Conservation (phyloP, 108 stramenopile species). For the Stephanodiscus minutulus region DNA sequence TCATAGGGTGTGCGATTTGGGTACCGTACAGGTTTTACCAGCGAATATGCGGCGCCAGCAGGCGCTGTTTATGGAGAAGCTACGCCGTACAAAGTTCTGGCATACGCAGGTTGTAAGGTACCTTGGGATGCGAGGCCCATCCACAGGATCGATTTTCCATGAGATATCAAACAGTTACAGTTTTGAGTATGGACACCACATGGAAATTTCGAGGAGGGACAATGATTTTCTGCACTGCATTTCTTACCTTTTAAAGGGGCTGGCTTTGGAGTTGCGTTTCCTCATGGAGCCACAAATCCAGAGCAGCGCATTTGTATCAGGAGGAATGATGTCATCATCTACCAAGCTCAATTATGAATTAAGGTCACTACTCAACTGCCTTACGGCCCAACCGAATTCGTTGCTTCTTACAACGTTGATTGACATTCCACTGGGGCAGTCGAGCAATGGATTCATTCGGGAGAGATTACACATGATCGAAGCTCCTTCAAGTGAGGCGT, state of each 20-base stretch:
- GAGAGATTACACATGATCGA: slow-evolving; percentile 29
- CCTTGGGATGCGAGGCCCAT: slow-evolving; percentile 30
- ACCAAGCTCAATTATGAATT: slow-evolving; percentile 31
- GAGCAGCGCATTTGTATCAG: neutral
- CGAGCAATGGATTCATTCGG: slow-evolving; percentile 36
- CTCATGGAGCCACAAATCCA: slow-evolving; percentile 11
- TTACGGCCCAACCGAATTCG: slow-evolving; percentile 41
- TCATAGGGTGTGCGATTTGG: slow-evolving; percentile 49
- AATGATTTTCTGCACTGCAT: slow-evolving; percentile 60
- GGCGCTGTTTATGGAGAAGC: slow-evolving; percentile 21
- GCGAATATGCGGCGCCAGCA: slow-evolving; percentile 16
- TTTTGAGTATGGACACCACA: slow-evolving; percentile 43
- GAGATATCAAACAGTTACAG: slow-evolving; percentile 32
- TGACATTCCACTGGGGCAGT: slow-evolving; percentile 37
- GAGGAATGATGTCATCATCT: slow-evolving; percentile 8
- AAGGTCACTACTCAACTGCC: slow-evolving; percentile 31
- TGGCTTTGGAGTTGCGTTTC: slow-evolving; percentile 60
- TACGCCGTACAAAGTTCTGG: slow-evolving; percentile 40
- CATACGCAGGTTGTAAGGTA: slow-evolving; percentile 33
- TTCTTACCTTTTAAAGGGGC: slow-evolving; percentile 74
- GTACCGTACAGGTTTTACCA: slow-evolving; percentile 9
- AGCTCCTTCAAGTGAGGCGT: slow-evolving; percentile 49
- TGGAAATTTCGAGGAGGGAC: slow-evolving; percentile 27
- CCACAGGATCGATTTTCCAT: slow-evolving; percentile 41
- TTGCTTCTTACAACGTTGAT: slow-evolving; percentile 41